Evolutionary conservation across 768 basidiomycete genomes (phyloP).

Genomic region (Panus rudis): DNA sequence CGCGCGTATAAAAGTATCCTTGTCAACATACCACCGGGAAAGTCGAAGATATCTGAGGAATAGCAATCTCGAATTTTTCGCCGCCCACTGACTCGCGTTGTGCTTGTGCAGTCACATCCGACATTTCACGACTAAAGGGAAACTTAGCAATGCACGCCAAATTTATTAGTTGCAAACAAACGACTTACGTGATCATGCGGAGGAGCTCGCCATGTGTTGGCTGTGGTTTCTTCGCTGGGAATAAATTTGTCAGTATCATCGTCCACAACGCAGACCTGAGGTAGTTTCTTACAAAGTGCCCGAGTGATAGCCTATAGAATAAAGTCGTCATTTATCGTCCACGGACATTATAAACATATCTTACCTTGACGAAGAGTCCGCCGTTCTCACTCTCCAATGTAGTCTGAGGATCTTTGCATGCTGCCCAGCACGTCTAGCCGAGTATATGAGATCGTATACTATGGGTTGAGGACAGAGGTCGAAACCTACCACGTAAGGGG

Average conservation of each 20-base stretch:
- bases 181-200: background rate
- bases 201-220: background rate
- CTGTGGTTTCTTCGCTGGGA: no score
- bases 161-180: background rate
- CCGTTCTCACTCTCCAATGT: background rate
- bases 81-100: no score
- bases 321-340: background rate
- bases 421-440: conserved; percentile 3
- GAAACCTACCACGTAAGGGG: background rate
- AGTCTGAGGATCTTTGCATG: conserved; percentile 5
- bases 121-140: no score
- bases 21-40: no score
- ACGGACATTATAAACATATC: background rate
- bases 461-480: background rate
- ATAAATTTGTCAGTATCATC: no score
- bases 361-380: conserved; percentile 3
- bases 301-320: background rate
- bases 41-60: no score
- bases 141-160: conserved; percentile 4
- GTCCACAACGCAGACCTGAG: background rate
- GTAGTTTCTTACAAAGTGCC: background rate
- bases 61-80: no score
- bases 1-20: no score
- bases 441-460: background rate
- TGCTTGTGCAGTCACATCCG: no score